Evolutionary conservation across 768 basidiomycete genomes (phyloP).

Genomic region (Leccinum fibrillosum): DNA sequence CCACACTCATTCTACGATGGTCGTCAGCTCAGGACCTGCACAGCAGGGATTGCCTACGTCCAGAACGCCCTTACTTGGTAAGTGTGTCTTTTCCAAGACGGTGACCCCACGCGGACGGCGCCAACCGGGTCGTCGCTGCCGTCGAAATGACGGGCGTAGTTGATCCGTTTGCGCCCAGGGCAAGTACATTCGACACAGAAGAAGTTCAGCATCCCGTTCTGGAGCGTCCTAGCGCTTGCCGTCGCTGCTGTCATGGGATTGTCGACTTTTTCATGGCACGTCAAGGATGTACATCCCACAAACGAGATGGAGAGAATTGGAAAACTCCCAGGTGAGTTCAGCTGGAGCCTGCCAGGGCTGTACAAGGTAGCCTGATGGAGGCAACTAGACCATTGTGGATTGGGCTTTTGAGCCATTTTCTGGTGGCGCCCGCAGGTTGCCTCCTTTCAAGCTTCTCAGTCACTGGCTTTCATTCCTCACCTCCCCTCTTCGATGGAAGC

Average conservation of each 20-base stretch:
- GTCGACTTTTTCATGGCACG: constrained; percentile 11
- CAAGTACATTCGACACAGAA: not conserved
- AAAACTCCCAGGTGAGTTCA: constrained; percentile 14
- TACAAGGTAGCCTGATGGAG: too few species aligned
- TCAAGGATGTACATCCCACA: not conserved
- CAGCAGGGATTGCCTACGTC: not conserved
- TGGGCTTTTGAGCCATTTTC: too few species aligned
- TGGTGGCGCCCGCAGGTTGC: too few species aligned
- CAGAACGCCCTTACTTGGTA: constrained; percentile 21
- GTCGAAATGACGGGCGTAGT: not conserved
- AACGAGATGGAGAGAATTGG: constrained; percentile 25
- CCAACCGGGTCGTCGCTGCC: not conserved
- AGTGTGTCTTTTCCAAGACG: not conserved
- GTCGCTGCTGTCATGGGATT: constrained; percentile 21
- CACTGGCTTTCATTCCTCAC: too few species aligned
- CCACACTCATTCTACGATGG: constrained; percentile 11
- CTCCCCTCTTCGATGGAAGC: too few species aligned
- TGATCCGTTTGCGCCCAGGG: not conserved
- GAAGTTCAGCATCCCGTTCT: constrained; percentile 4
- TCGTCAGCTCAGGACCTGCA: not conserved
- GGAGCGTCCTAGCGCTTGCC: constrained; percentile 12
- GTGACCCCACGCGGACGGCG: not conserved
- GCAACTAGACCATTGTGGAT: too few species aligned
- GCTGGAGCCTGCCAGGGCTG: too few species aligned
- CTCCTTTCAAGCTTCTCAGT: too few species aligned